Conservation (phyloP, 2,329 filamentous ascomycete genomes). For the Fusarium drepaniforme region DNA sequence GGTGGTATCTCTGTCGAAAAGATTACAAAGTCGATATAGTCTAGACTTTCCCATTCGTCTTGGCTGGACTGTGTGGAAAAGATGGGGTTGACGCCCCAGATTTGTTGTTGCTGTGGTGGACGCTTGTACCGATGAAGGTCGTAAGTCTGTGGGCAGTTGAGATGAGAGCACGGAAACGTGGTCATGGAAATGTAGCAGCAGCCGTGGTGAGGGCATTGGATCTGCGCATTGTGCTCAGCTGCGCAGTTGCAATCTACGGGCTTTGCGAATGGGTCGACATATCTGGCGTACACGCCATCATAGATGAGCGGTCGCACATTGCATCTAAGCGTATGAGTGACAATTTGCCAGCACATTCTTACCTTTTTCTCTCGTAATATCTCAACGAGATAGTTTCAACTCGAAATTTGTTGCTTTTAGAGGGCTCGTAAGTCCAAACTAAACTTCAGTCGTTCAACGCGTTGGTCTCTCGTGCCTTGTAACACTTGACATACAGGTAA, state of each 20-base stretch:
- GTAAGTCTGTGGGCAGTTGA: slow-evolving; percentile 9
- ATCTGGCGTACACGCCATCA: slow-evolving; percentile 27
- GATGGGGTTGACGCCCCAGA: not conserved
- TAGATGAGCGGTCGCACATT: slow-evolving; percentile 46
- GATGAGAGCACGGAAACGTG: not conserved
- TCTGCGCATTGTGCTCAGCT: not conserved
- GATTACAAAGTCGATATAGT: not conserved
- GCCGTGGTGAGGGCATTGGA: slow-evolving; percentile 42
- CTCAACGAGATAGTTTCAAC: not conserved
- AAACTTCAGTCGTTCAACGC: not conserved
- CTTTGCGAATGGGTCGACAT: slow-evolving; percentile 40
- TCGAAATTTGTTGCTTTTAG: not conserved
- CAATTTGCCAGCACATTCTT: slow-evolving; percentile 42
- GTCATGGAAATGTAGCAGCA: slow-evolving; percentile 39
- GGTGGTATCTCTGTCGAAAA: not conserved
- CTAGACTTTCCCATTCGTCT: not conserved
- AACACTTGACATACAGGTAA: not conserved
- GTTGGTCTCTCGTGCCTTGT: not conserved
- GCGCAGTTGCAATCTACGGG: slow-evolving; percentile 38
- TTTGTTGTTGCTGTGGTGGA: not conserved
- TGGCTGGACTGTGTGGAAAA: not conserved
- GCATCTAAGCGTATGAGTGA: slow-evolving; percentile 45
- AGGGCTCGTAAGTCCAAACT: not conserved
- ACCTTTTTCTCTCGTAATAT: not conserved
- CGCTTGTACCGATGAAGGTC: slow-evolving; percentile 32